Conservation (phyloP, 2,329 filamentous ascomycete species). For the Fusarium austroafricanum region DNA sequence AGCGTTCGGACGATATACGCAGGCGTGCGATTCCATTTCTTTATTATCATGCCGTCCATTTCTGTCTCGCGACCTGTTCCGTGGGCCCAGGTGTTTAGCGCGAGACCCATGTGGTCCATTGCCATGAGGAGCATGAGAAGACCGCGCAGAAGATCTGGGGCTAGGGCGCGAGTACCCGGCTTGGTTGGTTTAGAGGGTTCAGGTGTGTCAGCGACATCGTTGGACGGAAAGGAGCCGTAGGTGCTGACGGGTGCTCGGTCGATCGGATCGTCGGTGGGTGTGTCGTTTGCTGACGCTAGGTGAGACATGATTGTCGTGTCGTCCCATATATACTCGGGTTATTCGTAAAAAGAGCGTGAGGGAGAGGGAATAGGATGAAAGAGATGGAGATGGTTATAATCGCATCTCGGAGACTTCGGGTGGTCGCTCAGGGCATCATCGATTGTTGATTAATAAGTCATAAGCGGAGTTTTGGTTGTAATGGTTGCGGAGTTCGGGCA, state of each 20-base stretch:
- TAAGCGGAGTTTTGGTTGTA: conserved; percentile 9
- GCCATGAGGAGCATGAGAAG: conserved; percentile 60
- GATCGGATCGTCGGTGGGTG: background rate
- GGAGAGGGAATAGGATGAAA: background rate
- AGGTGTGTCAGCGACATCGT: too few species aligned
- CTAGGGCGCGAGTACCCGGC: conserved; percentile 51
- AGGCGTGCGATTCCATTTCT: conserved; percentile 52
- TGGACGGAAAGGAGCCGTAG: conserved; percentile 24
- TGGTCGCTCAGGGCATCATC: conserved; percentile 27
- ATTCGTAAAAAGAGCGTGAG: background rate
- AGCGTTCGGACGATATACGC: conserved; percentile 56
- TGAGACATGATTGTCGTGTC: background rate
- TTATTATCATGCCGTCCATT: conserved; percentile 51
- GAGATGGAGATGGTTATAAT: background rate
- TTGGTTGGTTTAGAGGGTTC: conserved; percentile 33
- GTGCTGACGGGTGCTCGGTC: background rate
- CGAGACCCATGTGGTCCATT: conserved; percentile 56
- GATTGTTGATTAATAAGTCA: conserved; percentile 28
- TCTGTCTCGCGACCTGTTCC: conserved; percentile 54
- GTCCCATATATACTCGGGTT: background rate
- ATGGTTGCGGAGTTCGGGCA: conserved; percentile 19
- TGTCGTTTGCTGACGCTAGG: background rate
- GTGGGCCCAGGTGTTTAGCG: conserved; percentile 56
- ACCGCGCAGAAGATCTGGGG: conserved; percentile 59
- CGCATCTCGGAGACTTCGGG: conserved; percentile 24